Percentiles rank a stretch among this genome's conserved stretches.
These are phyloP conservation scores for Aristolochia californica DNA, from an alignment of 164 flowering plant species.

Conservation along the genomic window DNA sequence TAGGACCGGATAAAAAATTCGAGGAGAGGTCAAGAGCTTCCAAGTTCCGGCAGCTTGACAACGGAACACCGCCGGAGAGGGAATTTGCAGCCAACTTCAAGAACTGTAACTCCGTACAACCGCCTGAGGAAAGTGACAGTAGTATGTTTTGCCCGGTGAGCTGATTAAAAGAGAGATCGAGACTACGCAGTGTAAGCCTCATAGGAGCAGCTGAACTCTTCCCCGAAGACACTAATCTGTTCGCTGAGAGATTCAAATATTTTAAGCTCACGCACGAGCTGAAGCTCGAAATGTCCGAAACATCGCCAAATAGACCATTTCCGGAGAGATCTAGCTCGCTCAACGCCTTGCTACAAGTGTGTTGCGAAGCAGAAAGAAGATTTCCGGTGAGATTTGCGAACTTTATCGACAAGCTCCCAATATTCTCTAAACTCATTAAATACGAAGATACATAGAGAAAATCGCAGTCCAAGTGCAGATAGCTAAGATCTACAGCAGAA, in stretches of 20 bases:
- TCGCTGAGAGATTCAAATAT: conserved; percentile 50
- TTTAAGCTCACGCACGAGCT: conserved; percentile 36
- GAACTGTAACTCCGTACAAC: conserved; percentile 32
- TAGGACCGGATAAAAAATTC: background rate
- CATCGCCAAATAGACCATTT: conserved; percentile 49
- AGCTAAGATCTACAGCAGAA: conserved; percentile 44
- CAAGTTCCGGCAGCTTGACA: conserved; percentile 1
- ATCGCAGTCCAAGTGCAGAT: conserved; percentile 19
- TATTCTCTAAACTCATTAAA: conserved; percentile 29
- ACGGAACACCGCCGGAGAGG: conserved; percentile 26
- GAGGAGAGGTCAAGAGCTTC: conserved; percentile 1
- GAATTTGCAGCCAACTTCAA: conserved; percentile 47
- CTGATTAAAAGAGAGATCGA: conserved; percentile 63
- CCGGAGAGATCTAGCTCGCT: conserved; percentile 51
- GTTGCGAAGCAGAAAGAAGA: conserved; percentile 21
- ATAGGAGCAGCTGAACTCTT: conserved; percentile 13
- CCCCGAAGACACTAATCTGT: conserved; percentile 26
- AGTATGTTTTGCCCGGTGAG: conserved; percentile 34
- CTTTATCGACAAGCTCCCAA: conserved; percentile 33
- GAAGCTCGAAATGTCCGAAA: conserved; percentile 30
- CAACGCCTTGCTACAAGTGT: conserved; percentile 29
- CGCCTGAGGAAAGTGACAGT: conserved; percentile 37
- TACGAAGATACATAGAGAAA: conserved; percentile 29
- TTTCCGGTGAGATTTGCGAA: conserved; percentile 39
- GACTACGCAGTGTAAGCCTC: conserved; percentile 22